These are phyloP conservation scores for Xylaria scruposa DNA, from an alignment of 495 filamentous ascomycete species.

Conservation along the genomic window DNA sequence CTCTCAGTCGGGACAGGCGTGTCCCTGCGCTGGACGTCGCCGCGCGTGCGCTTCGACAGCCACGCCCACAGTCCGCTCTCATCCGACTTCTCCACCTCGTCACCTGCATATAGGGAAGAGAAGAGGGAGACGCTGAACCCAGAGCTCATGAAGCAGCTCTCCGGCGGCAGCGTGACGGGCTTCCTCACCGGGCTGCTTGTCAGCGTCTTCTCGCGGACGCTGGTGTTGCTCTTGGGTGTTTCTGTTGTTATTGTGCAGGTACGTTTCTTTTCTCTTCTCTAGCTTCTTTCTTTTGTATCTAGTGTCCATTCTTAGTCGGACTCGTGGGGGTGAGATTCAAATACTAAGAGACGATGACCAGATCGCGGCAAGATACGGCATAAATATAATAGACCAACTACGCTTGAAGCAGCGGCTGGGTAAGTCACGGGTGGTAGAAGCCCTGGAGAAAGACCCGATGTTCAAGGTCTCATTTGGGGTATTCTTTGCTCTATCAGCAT, in stretches of 20 bases:
- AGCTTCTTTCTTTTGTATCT: no score
- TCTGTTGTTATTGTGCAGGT: constrained; percentile 75
- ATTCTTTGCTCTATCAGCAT: constrained; percentile 79
- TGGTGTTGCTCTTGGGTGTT: constrained; percentile 76
- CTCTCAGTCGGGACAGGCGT: constrained; percentile 37
- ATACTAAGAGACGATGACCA: constrained; percentile 39
- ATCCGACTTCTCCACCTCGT: not conserved
- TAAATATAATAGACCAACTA: constrained; percentile 62
- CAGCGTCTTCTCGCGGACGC: constrained; percentile 73
- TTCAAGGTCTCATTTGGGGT: constrained; percentile 81
- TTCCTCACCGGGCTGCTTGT: constrained; percentile 73
- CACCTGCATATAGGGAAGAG: constrained; percentile 26
- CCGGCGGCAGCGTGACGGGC: constrained; percentile 71
- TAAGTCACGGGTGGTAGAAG: constrained; percentile 63
- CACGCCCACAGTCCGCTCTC: not conserved
- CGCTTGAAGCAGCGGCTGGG: constrained; percentile 44
- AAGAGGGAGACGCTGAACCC: constrained; percentile 52
- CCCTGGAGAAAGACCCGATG: constrained; percentile 69
- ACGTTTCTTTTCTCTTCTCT: constrained; percentile 42
- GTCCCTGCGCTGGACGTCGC: constrained; percentile 30
- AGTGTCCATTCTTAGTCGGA: no score
- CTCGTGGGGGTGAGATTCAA: no score
- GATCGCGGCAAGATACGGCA: constrained; percentile 75
- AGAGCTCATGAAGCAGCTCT: constrained; percentile 69
- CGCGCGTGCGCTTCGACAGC: constrained; percentile 26